These are phyloP conservation scores for Bipolaris cookei DNA, from an alignment of 2,329 filamentous ascomycete genomes.

Conservation along the genomic window DNA sequence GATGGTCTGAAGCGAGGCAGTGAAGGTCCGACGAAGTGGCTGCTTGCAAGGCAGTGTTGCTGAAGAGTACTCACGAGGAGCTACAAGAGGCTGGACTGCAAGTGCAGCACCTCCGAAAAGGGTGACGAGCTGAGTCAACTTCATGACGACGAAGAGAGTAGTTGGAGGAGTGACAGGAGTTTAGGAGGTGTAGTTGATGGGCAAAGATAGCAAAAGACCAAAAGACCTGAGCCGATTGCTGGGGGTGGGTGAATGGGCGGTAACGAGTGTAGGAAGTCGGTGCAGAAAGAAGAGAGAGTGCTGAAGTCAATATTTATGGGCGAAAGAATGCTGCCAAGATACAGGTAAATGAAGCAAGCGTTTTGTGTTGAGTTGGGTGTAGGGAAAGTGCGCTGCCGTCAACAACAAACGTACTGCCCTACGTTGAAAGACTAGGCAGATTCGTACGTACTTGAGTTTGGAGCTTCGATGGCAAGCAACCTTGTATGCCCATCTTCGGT, in stretches of 20 bases:
- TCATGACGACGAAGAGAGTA: slow-evolving; percentile 34
- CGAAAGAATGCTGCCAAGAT: slow-evolving; percentile 28
- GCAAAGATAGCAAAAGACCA: slow-evolving; percentile 27
- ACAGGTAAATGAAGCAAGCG: slow-evolving; percentile 14
- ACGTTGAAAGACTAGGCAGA: slow-evolving; percentile 1
- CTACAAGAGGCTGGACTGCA: slow-evolving; percentile 28
- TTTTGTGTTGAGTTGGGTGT: neutral
- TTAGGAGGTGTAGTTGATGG: slow-evolving; percentile 25
- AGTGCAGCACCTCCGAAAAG: slow-evolving; percentile 34
- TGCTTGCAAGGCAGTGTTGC: neutral
- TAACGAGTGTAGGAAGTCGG: slow-evolving; percentile 37
- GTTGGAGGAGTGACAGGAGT: slow-evolving; percentile 14
- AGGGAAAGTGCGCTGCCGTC: slow-evolving; percentile 23
- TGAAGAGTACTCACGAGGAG: slow-evolving; percentile 26
- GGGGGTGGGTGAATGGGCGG: slow-evolving; percentile 20
- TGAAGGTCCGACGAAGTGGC: neutral
- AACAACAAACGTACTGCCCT: slow-evolving; percentile 25
- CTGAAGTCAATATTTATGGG: slow-evolving; percentile 15
- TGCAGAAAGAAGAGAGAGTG: slow-evolving; percentile 18
- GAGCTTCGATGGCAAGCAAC: too few species aligned
- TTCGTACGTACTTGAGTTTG: neutral
- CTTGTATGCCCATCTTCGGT: too few species aligned
- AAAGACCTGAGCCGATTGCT: slow-evolving; percentile 6
- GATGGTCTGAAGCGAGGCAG: neutral
- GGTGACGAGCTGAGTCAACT: slow-evolving; percentile 30